Conservation (phyloP, 2,329 filamentous ascomycete genomes). For the Pezicula radicicola region DNA sequence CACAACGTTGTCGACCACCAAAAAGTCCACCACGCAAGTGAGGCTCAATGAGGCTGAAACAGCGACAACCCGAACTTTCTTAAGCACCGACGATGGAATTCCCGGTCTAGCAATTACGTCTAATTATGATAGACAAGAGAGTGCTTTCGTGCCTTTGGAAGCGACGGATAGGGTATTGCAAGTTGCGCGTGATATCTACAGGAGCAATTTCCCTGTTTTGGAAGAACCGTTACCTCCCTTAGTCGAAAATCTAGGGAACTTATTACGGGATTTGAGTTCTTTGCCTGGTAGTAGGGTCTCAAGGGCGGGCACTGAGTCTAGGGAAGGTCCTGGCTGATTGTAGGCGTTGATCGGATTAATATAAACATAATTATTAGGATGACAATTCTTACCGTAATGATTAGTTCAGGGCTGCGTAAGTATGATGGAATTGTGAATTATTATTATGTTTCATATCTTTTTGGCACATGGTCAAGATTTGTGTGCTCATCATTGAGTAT, state of each 20-base stretch:
- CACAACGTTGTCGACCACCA: conserved; percentile 26
- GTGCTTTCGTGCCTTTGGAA: conserved; percentile 41
- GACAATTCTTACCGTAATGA: too few species aligned
- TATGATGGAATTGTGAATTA: too few species aligned
- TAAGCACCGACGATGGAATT: conserved; percentile 48
- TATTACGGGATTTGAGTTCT: conserved; percentile 59
- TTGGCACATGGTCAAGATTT: too few species aligned
- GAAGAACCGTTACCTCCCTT: conserved; percentile 52
- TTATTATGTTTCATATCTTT: too few species aligned
- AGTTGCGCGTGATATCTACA: conserved; percentile 53
- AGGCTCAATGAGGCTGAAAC: conserved; percentile 56
- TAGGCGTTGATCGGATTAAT: too few species aligned
- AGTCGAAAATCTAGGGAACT: conserved; percentile 63
- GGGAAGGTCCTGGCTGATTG: neutral
- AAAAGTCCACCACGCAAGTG: conserved; percentile 30
- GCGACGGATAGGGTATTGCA: conserved; percentile 59
- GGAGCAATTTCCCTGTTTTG: conserved; percentile 44
- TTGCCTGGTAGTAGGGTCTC: conserved; percentile 35
- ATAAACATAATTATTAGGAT: too few species aligned
- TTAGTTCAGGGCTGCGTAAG: too few species aligned
- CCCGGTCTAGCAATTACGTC: conserved; percentile 40
- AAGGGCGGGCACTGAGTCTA: conserved; percentile 5
- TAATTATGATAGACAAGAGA: conserved; percentile 14
- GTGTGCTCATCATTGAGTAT: too few species aligned
- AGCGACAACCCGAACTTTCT: conserved; percentile 52